Evolutionary conservation across 306 rosid genomes (phyloP).

Genomic region (Geum urbanum): DNA sequence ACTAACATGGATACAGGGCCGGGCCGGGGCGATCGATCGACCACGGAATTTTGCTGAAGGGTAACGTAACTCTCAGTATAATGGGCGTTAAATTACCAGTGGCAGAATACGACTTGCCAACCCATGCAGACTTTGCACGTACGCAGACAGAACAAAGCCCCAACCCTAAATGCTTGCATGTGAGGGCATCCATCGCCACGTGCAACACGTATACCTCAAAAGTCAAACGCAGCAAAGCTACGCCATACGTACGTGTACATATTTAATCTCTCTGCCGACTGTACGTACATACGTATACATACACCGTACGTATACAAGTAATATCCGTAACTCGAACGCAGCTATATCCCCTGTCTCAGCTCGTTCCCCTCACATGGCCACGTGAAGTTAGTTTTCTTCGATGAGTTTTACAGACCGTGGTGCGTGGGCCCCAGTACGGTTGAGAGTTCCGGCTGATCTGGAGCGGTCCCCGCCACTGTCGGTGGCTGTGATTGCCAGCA

Average conservation of each 20-base stretch:
- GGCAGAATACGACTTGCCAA: constrained; percentile 17
- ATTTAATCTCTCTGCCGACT: not conserved
- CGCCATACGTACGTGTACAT: not conserved
- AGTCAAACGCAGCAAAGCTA: not conserved
- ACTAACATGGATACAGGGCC: not conserved
- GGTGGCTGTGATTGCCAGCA: not conserved
- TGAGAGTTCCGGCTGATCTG: no score
- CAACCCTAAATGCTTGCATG: not conserved
- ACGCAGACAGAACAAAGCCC: not conserved
- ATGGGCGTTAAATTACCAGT: no score
- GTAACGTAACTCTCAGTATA: not conserved
- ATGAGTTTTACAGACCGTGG: not conserved
- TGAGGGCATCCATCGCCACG: constrained; percentile 6
- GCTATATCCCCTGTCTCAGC: no score
- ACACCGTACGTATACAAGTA: no score
- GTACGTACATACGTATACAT: no score
- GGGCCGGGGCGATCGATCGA: not conserved
- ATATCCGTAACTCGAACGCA: no score
- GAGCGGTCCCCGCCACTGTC: not conserved
- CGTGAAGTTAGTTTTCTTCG: not conserved
- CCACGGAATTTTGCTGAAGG: not conserved
- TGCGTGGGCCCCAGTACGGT: not conserved
- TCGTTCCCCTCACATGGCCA: constrained; percentile 26
- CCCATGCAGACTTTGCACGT: constrained; percentile 10
- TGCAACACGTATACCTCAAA: constrained; percentile 10